Evolutionary conservation across 78 protist genomes (phyloP).

Genomic region (Neovahlkampfia damariscottae): DNA sequence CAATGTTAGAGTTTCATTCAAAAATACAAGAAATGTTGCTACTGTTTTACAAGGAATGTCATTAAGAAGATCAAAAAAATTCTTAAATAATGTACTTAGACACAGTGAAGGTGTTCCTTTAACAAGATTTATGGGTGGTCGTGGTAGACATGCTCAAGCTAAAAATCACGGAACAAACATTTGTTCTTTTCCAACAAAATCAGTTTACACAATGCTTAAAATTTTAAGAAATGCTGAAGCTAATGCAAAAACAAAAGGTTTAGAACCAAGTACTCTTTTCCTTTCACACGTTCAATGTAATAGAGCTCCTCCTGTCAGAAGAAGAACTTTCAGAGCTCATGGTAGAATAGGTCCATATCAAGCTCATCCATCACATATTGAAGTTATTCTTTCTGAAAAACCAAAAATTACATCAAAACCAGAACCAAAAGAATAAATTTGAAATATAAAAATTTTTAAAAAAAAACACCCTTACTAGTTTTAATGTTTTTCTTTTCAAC

Average conservation of each 20-base stretch:
- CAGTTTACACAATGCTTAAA: conserved; percentile 49
- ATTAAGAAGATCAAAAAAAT: conserved; percentile 51
- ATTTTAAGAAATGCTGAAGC: conserved; percentile 80
- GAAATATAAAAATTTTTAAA: too few relatives aligned
- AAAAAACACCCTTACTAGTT: too few relatives aligned
- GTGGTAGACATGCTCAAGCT: conserved; percentile 81
- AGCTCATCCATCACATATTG: conserved; percentile 82
- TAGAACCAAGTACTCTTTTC: conserved; percentile 41
- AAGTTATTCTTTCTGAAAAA: conserved; percentile 40
- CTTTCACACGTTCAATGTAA: conserved; percentile 77
- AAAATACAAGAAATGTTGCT: conserved; percentile 57
- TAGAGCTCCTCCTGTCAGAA: conserved; percentile 72
- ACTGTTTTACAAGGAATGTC: conserved; percentile 72
- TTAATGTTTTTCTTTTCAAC: too few relatives aligned
- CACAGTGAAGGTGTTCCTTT: conserved; percentile 79
- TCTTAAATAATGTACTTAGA: conserved; percentile 66
- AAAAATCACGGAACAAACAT: conserved; percentile 36
- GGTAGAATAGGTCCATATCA: conserved; percentile 92
- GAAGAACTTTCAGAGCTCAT: conserved; percentile 95
- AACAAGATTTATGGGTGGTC: conserved; percentile 72
- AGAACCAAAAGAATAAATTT: too few relatives aligned
- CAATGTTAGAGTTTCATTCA: conserved; percentile 86
- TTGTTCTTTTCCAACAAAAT: conserved; percentile 92
- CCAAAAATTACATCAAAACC: not conserved
- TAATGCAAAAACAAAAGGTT: conserved; percentile 71